Conservation (phyloP, 2,329 filamentous ascomycete species). For the Bretziella fagacearum region DNA sequence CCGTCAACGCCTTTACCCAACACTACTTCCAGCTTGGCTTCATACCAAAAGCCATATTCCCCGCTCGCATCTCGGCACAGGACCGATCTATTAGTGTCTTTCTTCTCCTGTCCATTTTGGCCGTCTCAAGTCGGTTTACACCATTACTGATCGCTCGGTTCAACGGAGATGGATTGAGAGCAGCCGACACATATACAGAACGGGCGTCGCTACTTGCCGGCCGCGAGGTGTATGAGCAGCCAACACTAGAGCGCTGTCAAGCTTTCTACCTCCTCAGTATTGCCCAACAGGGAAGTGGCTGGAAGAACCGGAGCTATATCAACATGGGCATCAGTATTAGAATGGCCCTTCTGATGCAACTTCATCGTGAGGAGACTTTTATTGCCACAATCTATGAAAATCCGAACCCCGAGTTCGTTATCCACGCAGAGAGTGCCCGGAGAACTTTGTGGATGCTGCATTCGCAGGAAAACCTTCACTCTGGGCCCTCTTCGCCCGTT, state of each 20-base stretch:
- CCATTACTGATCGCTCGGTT: constrained; percentile 31
- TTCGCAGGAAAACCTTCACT: constrained; percentile 41
- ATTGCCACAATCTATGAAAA: constrained; percentile 21
- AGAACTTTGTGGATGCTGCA: constrained; percentile 43
- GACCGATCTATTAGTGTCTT: constrained; percentile 35
- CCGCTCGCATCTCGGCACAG: constrained; percentile 29
- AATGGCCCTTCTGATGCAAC: constrained; percentile 37
- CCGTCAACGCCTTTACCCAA: constrained; percentile 33
- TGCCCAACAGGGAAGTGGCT: constrained; percentile 39
- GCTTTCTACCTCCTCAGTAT: constrained; percentile 42
- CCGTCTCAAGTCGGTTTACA: constrained; percentile 39
- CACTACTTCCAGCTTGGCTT: constrained; percentile 45
- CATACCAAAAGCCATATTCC: constrained; percentile 36
- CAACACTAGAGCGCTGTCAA: constrained; percentile 38
- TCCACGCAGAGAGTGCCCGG: constrained; percentile 37
- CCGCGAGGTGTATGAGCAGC: constrained; percentile 33
- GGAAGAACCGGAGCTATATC: constrained; percentile 38
- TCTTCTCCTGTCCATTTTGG: constrained; percentile 36
- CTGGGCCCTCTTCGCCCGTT: constrained; percentile 33
- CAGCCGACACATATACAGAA: constrained; percentile 37
- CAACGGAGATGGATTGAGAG: constrained; percentile 30
- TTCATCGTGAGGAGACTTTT: constrained; percentile 40
- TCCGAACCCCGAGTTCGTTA: constrained; percentile 27
- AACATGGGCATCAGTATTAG: constrained; percentile 40
- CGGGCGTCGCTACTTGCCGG: constrained; percentile 31